Evolutionary conservation across 2,329 filamentous ascomycete species (phyloP), one percentile per base, ranked within the genome.

Genomic region (Trichoderma arundinaceum): DNA sequence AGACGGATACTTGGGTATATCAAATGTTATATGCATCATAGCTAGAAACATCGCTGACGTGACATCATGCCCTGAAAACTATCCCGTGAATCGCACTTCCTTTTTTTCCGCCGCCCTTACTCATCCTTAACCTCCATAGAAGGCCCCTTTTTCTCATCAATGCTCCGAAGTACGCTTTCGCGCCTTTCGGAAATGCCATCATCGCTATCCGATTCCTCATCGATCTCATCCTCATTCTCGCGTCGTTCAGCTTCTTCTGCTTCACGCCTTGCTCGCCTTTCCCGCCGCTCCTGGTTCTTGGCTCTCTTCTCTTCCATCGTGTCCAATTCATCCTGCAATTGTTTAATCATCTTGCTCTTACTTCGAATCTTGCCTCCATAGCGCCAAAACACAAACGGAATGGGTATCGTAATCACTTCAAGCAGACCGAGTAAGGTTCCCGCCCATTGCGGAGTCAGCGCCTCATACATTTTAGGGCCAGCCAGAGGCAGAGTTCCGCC

Each of bases 401-500:
- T 93, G 0, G 92, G 92, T 15, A 95, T 89, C 71, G 92, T 85
- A 0, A 82, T 79, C 1, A 92, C 85, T 71, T 94, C 91, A 2
- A 96, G 78, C 60, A 94, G 72, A 0, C 90, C 91, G 3, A 95
- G 80, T 53, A 95, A 78, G 0, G 91, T 94, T 0, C 90, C 91
- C 0, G 91, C 89, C 92, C 92, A 95, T 68, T 92, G 89, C 0
- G 91, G 87, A 0, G 89, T 88, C 9, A 96, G 79, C 0, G 81
- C 79, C 1, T 74, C 73, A 74, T 94, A 96, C 85, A 96, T 88
- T 28, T 83, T 82, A 0, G 90, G 84, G 0, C 91, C 92, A 2
- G 90, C 90, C 0, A 96, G 81, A 0, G 92, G 92, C 10, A 96
- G 79, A 0, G 88, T 85, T n/a, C 89, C 92, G n/a, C 92, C 92